Evolutionary conservation across 2,329 filamentous ascomycete species (phyloP).

Genomic region (Cladosporium sp.): DNA sequence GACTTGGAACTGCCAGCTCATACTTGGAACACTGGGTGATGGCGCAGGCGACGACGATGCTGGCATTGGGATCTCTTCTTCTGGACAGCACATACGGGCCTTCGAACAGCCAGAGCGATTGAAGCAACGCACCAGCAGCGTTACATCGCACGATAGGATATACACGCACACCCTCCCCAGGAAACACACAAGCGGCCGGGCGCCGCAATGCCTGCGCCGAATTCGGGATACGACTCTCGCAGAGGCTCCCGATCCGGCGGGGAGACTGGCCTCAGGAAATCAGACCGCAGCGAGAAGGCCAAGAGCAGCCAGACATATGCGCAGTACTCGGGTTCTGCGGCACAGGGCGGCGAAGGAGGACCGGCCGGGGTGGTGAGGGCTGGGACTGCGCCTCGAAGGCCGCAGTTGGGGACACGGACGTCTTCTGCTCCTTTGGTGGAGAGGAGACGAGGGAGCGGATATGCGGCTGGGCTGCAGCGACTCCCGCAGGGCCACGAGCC

Average conservation of each 20-base stretch:
- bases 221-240: conserved; percentile 15
- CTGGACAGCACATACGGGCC: conserved; percentile 4
- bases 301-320: conserved; percentile 20
- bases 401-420: conserved; percentile 20
- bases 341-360: not conserved
- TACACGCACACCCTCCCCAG: not conserved
- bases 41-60: conserved; percentile 10
- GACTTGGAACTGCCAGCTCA: not conserved
- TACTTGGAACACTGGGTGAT: not conserved
- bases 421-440: conserved; percentile 23
- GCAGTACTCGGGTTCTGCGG: conserved; percentile 12
- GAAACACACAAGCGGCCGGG: not conserved
- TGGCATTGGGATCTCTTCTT: conserved; percentile 11
- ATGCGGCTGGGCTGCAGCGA: conserved; percentile 11
- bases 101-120: conserved; percentile 6
- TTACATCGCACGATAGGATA: not conserved
- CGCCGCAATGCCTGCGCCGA: conserved; percentile 16
- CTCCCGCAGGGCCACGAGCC: conserved; percentile 4
- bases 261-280: conserved; percentile 13
- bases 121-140: not conserved
- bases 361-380: not conserved
- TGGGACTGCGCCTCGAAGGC: conserved; percentile 16
- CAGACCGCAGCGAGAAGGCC: conserved; percentile 20
- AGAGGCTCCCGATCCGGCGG: conserved; percentile 16
- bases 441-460: conserved; percentile 10